A percentile compares a stretch with the other conserved stretches of the same genome.
phyloP scores from a whole-genome alignment of 305 asterid genomes.

The Fraxinus xanthoxyloides region DNA sequence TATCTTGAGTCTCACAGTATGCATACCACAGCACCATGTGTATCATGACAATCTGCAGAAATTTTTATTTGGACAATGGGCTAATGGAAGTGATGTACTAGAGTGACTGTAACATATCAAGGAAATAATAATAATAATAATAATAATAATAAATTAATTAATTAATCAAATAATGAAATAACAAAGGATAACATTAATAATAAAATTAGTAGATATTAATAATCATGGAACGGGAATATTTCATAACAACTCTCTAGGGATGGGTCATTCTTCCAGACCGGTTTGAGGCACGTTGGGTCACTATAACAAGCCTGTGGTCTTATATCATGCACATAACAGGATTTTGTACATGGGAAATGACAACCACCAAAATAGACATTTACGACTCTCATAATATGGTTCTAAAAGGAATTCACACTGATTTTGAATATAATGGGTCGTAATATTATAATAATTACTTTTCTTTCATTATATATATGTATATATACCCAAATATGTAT shows the following conservation, averaged over 20 bases:
- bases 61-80: background rate
- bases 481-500: too few relatives aligned
- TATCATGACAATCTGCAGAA: background rate
- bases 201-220: background rate
- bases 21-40: background rate
- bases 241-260: background rate
- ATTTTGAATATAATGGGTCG: background rate
- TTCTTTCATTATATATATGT: too few relatives aligned
- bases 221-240: background rate
- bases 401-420: background rate
- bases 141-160: too few relatives aligned
- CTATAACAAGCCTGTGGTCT: background rate
- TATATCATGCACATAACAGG: background rate
- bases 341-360: background rate
- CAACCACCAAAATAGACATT: background rate
- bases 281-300: background rate
- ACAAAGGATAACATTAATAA: background rate
- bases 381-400: background rate
- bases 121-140: too few relatives aligned
- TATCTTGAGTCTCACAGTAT: slow-evolving; percentile 12
- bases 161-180: background rate
- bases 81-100: background rate
- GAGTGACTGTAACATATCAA: background rate
- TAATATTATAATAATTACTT: too few relatives aligned
- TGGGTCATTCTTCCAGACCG: background rate